Evolutionary conservation across 805 yeast species (phyloP).

Genomic region (Wickerhamomyces hampshirensis): DNA sequence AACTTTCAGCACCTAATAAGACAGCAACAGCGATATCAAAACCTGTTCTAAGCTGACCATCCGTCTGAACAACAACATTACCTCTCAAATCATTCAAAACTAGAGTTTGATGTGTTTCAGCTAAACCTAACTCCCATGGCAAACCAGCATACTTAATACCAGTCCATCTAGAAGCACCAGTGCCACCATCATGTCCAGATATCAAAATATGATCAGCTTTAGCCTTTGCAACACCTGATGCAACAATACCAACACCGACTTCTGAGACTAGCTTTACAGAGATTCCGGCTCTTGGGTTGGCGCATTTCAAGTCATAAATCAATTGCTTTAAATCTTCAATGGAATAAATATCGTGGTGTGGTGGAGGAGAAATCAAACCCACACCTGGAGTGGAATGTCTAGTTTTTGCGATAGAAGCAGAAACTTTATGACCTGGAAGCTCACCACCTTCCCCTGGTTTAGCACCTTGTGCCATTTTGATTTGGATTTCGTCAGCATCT

Average conservation of each 20-base stretch:
- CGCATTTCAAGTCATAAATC: conserved; percentile 92
- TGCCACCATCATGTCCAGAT: conserved; percentile 99
- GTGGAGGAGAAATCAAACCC: conserved; percentile 96
- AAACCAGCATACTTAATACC: conserved; percentile 96
- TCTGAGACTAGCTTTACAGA: conserved; percentile 96
- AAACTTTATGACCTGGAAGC: conserved; percentile 56
- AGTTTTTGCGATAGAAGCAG: conserved; percentile 83
- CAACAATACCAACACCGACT: conserved; percentile 98
- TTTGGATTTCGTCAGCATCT: conserved; percentile 96
- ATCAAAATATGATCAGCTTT: conserved; percentile 95
- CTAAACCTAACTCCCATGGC: conserved; percentile 98
- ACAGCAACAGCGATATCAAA: conserved; percentile 96
- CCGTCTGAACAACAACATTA: conserved; percentile 94
- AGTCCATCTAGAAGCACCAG: conserved; percentile 98
- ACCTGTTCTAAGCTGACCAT: conserved; percentile 96
- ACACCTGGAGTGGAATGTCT: conserved; percentile 97
- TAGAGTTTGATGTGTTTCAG: conserved; percentile 96
- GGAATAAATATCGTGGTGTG: conserved; percentile 97
- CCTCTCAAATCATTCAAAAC: conserved; percentile 96
- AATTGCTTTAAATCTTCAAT: conserved; percentile 97
- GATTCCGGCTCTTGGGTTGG: conserved; percentile 95
- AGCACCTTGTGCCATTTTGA: conserved; percentile 99
- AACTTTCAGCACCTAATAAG: conserved; percentile 95
- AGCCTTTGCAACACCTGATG: conserved; percentile 98
- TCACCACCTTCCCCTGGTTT: conserved; percentile 99